Base-by-base conservation (phyloP, 2,329 filamentous ascomycete species). In the Lachnellula arida region DNA sequence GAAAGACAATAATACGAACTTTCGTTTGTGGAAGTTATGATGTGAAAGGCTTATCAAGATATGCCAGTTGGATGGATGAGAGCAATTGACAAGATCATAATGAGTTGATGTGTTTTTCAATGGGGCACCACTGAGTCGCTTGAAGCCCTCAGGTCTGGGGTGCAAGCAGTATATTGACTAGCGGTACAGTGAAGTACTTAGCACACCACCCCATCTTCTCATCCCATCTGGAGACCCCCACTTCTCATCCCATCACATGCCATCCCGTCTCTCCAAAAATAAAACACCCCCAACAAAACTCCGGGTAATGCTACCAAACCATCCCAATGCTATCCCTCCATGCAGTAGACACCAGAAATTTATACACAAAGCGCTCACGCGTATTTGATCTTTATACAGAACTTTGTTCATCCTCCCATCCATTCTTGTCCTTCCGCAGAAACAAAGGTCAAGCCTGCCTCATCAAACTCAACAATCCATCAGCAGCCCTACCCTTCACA, bases 401-500 rank as follows among this genome's bases (percentile, higher is more conserved):
- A 40, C 14, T 40, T 40, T 14, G 0, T 40, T 17, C n/a, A 40
- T 44, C 17, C 42, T 17, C 17, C 19, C 42, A 17, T 44, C 19
- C 42, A 22, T 44, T 44, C 5, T 44, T n/a, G 9, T 5, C 17
- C 2, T 23, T 9, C 1, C 14, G 6, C 8, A 22, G 11, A 19
- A 44, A 44, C 42, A 5, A 23, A 25, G n/a, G 19, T 22, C 42
- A 22, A 44, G 12, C n/a, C 5, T 51, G 37, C 15, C 54, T 50
- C 58, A 60, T 65, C 54, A 66, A 54, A 46, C 61, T 78, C 58
- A 83, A 63, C 61, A 85, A 65, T 7, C 78, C 81, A 63, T 76
- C 78, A 12, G 76, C 80, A 8, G 80, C 80, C 46, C 75, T 73
- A 4, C 75, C 79, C 55, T 75, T 75, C 39, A 77, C 71, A 17